phyloP scores from a whole-genome alignment of 2,329 filamentous ascomycete genomes.

The Alternaria sp. region DNA sequence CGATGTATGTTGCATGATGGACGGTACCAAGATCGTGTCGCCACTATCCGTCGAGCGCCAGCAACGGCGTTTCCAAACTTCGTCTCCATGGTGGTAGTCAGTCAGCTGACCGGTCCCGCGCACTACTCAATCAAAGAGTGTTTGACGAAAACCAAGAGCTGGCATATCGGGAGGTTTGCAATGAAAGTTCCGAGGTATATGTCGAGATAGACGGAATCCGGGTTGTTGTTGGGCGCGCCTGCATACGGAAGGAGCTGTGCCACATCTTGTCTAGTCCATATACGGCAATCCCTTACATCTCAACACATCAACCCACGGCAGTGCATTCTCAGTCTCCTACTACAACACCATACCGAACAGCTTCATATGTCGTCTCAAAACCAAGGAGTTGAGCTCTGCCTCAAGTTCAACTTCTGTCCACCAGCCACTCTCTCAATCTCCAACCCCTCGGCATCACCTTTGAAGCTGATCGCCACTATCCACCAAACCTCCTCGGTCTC shows the following conservation, averaged over 20 bases:
- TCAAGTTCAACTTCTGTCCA: constrained; percentile 13
- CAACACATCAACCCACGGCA: neutral
- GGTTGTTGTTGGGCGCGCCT: neutral
- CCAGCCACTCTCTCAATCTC: constrained; percentile 12
- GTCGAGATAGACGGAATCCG: neutral
- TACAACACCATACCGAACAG: constrained; percentile 13
- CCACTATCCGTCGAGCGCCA: neutral
- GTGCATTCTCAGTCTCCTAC: neutral
- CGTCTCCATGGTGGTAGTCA: neutral
- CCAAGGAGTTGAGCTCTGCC: constrained; percentile 11
- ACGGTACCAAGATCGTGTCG: neutral
- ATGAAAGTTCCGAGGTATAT: neutral
- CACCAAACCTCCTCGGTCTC: constrained; percentile 11
- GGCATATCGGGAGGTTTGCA: neutral
- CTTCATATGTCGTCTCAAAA: constrained; percentile 11
- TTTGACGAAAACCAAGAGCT: neutral
- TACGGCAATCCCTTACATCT: neutral
- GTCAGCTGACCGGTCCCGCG: neutral
- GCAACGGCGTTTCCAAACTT: neutral
- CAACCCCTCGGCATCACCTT: constrained; percentile 11
- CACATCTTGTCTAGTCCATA: neutral
- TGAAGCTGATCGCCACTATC: constrained; percentile 16
- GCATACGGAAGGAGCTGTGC: neutral
- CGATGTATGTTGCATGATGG: neutral
- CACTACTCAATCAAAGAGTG: neutral